Base-by-base conservation (phyloP, 129 eudicot genomes). In the Apium graveolens region DNA sequence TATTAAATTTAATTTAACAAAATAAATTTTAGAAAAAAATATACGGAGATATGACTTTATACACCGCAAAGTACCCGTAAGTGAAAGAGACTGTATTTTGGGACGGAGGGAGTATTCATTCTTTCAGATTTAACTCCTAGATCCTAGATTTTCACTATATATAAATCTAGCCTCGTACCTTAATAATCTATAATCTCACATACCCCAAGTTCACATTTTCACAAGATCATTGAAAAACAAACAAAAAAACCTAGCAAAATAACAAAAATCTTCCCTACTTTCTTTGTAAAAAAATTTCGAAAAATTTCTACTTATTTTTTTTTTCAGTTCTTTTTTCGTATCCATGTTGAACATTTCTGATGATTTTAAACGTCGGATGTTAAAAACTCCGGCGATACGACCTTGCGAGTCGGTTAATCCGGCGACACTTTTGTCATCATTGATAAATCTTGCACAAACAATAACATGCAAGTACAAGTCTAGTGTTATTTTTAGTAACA, bases 341-440 rank as follows among this genome's bases (percentile, higher is more conserved):
- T 78, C 81, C 76, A 87, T 86, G 92, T 80, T 86, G 76, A 80
- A 78, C 76, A 90, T 83, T 74, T 81, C 82, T 70, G 77, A 86
- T 72, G 90, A 48, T 43, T 38, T 46, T 32, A 70, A 79, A 83
- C 98, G 97, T 92, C 98, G 97, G 93, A 83, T 86, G 73, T 78
- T 94, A 77, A 88, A 81, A 39, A 85, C 76, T 77, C 93, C 98
- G 92, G 98, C 98, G 12, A 82, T 91, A 39, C 90, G 93, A 12
- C 97, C 97, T 32, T 82, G 89, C 70, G 96, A 89, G 70, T 85
- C 89, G 0, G 89, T 84, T 11, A 73, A 89, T 39, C 83, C 87
- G 72, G 45, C 84, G 46, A 90, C 86, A 66, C 93, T 94, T n/a
- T 57, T 94, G 18, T 62, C 83, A 7, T 94, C 97, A 39, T 74